Base-by-base conservation (phyloP, 768 basidiomycete species). In the Boletus barrowsii region DNA sequence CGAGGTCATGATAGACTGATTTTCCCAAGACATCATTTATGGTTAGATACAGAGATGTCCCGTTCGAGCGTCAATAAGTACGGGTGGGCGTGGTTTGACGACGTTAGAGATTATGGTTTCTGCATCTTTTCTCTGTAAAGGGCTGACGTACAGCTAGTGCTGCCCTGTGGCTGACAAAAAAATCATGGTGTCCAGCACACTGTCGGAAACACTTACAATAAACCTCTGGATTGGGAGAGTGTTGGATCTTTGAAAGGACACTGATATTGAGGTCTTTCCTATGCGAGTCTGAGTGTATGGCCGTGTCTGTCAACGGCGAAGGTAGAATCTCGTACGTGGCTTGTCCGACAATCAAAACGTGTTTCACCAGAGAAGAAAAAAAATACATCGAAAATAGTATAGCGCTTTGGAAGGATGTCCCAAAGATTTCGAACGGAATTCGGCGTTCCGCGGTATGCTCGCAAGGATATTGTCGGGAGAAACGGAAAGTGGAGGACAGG, bases 11-110 rank as follows among this genome's bases (percentile, higher is more conserved):
- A 36, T 54, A 54, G n/a, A 52, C 11, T 11, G 53, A 52, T 42
- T 54, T 54, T 0, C 36, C 30, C 42, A 9, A 14, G 13, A 55
- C 9, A 20, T 54, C 54, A 4, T 45, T 40, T 55, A 10, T 55
- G 51, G n/a, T n/a, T n/a, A n/a, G n/a, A n/a, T n/a, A n/a, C n/a
- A 33, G 54, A 55, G 30, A 55, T 30, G 10, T 8, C 53, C 53
- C 5, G 53, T 54, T 22, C 17, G 53, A 11, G 53, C 43, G 20
- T 54, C 49, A 11, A 54, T 54, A 20, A 54, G 50, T 30, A 43
- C 50, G 20, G 53, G 42, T 37, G 49, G 53, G 11, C 20, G 35
- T 32, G 22, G 33, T 20, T 36, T 24, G 42, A 55, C 37, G 32
- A 55, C 44, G 3, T 46, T 24, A 5, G 5, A 36, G 5, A 55